These are phyloP conservation scores for Santalum album DNA, from an alignment of 164 flowering plant species.

Conservation along the genomic window DNA sequence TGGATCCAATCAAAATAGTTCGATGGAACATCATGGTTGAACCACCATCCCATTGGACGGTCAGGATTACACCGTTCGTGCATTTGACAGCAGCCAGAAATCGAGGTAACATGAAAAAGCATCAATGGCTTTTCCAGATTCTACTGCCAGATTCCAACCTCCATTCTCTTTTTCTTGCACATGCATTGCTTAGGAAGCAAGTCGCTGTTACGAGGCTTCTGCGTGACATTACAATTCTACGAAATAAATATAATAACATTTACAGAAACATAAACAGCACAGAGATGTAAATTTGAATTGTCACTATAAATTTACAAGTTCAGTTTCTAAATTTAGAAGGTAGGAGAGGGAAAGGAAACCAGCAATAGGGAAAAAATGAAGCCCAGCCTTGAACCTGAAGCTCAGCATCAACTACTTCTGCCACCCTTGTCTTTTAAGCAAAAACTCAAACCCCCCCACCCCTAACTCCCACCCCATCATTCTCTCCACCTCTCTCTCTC, in stretches of 20 bases:
- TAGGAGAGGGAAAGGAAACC: neutral
- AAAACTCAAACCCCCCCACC: constrained; percentile 24
- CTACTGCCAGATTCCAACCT: neutral
- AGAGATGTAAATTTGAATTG: neutral
- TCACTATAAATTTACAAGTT: neutral
- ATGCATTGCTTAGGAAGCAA: constrained; percentile 2
- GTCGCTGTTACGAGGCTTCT: neutral
- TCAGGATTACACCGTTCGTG: too few relatives aligned
- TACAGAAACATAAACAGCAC: neutral
- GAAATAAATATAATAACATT: neutral
- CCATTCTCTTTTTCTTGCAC: neutral
- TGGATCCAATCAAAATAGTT: too few relatives aligned
- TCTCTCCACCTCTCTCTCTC: too few relatives aligned
- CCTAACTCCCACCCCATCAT: too few relatives aligned
- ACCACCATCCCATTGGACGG: too few relatives aligned
- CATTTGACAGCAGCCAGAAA: neutral
- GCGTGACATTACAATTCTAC: neutral
- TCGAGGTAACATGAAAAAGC: neutral
- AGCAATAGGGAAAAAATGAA: constrained; percentile 8
- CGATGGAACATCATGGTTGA: too few relatives aligned
- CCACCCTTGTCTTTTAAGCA: constrained; percentile 59
- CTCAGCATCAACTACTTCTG: constrained; percentile 35
- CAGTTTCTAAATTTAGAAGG: neutral
- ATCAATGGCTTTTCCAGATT: neutral
- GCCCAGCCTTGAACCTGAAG: constrained; percentile 48